Evolutionary conservation across 345 rosid species (phyloP), one percentile per base, ranked within the genome.

Genomic region (Adansonia digitata): DNA sequence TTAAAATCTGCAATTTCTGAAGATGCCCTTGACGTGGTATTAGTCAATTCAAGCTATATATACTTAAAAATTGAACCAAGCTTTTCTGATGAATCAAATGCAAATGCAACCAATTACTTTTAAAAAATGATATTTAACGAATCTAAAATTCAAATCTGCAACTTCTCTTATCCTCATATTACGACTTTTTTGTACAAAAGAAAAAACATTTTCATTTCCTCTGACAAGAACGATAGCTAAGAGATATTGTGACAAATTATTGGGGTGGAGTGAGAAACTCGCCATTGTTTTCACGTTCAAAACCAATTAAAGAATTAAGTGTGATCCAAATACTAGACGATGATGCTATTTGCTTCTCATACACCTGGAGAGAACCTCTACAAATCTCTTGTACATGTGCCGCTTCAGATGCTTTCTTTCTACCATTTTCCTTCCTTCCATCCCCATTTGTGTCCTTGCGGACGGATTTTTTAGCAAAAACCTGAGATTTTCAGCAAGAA

Each of bases 351-450:
- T 84, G 80, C 83, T 81, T 77, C 93, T 88, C 97, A 94, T 88
- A 85, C 98, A 92, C 81, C 75, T 89, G 84, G 85, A 78, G 59
- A 94, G 87, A 79, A 92, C 92, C 74, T 86, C 86, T 1, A 87
- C 92, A 65, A 92, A 86, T 80, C 86, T 85, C 84, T 80, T 87
- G 89, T 89, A 94, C 97, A 94, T 91, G 64, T 92, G 97, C 78
- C 85, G 82, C 83, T 94, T 94, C 91, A 94, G 77, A 84, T 87
- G 88, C 94, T 84, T 79, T 64, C 65, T 77, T 74, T 87, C 86
- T 5, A 88, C 94, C 80, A 66, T 90, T 72, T 83, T 82, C 71
- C 91, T 91, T 76, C 97, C 98, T 77, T 88, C 73, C 63, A 51
- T 82, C 77, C 97, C 97, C 84, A 92, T 84, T 43, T 71, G 81